phyloP scores from a whole-genome alignment of 208 protist genomes.

The Jaenimonas drosophilae region DNA sequence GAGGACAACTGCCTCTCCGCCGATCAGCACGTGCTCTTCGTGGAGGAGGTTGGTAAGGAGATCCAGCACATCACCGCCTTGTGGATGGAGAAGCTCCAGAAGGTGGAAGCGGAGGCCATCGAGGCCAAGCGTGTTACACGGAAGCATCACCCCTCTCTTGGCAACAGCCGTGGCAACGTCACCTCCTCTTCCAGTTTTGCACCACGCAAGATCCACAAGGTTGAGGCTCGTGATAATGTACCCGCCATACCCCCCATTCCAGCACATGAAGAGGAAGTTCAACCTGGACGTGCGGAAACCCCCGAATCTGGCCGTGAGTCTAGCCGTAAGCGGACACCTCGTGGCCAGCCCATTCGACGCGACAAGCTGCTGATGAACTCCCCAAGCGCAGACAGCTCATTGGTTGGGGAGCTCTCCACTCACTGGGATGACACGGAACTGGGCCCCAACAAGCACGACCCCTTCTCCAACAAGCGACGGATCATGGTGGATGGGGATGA shows the following conservation, averaged over 20 bases:
- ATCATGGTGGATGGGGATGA: too few species aligned
- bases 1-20: background rate
- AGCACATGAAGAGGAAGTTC: background rate
- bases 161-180: background rate
- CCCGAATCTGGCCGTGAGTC: background rate
- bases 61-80: constrained; percentile 7
- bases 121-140: background rate
- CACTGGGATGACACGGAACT: constrained; percentile 14
- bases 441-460: constrained; percentile 1
- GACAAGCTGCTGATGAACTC: constrained; percentile 1
- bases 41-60: background rate
- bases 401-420: constrained; percentile 9
- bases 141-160: background rate
- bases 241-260: too few species aligned
- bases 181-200: background rate
- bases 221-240: background rate
- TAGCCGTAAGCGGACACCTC: too few species aligned
- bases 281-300: background rate
- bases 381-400: constrained; percentile 9
- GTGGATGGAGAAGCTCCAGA: constrained; percentile 1
- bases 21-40: constrained; percentile 1
- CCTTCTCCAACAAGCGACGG: constrained; percentile 6
- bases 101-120: too few species aligned
- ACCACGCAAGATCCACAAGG: too few species aligned
- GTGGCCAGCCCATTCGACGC: constrained; percentile 2